Percentiles rank a stretch among this genome's conserved stretches.
Evolutionary conservation across 768 basidiomycete genomes (phyloP).

Genomic region (Collybia sp.): DNA sequence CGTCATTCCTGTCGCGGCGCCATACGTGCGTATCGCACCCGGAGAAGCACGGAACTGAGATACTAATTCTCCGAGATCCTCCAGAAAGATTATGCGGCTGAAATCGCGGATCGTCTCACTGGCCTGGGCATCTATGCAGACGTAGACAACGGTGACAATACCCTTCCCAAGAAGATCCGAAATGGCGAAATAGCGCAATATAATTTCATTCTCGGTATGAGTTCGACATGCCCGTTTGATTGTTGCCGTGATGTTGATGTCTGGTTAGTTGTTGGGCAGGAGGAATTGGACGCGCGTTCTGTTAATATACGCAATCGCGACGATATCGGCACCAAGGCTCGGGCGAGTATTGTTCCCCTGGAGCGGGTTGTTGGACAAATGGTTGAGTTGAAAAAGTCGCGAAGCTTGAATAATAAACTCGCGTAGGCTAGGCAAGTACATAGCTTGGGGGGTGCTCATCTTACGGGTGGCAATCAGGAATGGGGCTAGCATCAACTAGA

Average conservation of each 20-base stretch:
- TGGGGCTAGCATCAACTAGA: no score
- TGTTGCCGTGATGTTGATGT: slow-evolving; percentile 2
- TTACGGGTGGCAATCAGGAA: no score
- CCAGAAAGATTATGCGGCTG: slow-evolving; percentile 86
- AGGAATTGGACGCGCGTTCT: slow-evolving; percentile 79
- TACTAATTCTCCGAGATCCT: slow-evolving; percentile 6
- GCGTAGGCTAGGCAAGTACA: slow-evolving; percentile 38
- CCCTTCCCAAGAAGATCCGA: slow-evolving; percentile 94
- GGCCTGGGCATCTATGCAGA: slow-evolving; percentile 63
- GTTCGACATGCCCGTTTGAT: slow-evolving; percentile 1
- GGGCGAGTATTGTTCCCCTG: slow-evolving; percentile 69
- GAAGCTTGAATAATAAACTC: slow-evolving; percentile 50
- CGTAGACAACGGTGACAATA: slow-evolving; percentile 89
- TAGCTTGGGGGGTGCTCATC: no score
- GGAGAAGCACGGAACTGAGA: slow-evolving; percentile 10
- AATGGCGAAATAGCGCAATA: slow-evolving; percentile 97
- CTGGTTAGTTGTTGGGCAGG: slow-evolving; percentile 86
- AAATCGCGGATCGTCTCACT: slow-evolving; percentile 45
- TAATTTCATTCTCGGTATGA: slow-evolving; percentile 92
- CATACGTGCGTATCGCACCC: slow-evolving; percentile 56
- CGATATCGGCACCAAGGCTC: slow-evolving; percentile 81
- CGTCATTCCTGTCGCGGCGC: slow-evolving; percentile 88
- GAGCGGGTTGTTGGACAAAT: slow-evolving; percentile 70
- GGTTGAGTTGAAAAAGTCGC: slow-evolving; percentile 52
- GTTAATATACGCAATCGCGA: slow-evolving; percentile 97